Base-by-base conservation (phyloP, 2,329 filamentous ascomycete species). In the Thielaviopsis cerberus region DNA sequence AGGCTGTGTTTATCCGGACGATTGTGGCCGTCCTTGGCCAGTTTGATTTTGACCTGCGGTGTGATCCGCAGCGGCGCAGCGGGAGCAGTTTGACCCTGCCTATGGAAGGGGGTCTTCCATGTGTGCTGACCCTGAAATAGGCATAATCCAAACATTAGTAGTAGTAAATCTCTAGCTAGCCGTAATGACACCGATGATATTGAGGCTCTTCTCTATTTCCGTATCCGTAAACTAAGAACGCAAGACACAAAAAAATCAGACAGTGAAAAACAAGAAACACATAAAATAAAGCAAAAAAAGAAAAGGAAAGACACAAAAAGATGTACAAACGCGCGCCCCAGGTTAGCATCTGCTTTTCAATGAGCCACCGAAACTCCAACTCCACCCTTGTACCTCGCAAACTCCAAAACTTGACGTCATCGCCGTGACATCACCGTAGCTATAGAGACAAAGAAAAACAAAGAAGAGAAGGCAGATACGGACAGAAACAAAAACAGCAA, bases 21-120 rank as follows among this genome's bases (percentile, higher is more conserved):
- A 71, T 83, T 63, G 73, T 76, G 3, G 71, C 69, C 1, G 64
- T 82, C 60, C 66, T 74, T 3, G 66, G 68, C 45, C 62, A 66
- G 2, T 83, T 82, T 63, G 74, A 80, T 6, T 77, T 82, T 55
- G 65, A 64, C 60, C 67, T 57, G 7, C 41, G 48, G 24, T 57
- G 55, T 55, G 24, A 69, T 17, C 70, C 70, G 4, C 74, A 70
- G 60, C 66, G 71, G 34, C 68, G 71, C 22, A 67, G 63, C 41
- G 73, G 79, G 63, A 73, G 78, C 54, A 82, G 80, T 62, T 68
- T 84, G 54, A 84, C 81, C 3, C 64, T 84, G 62, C 81, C 81
- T 0, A 83, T 83, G 80, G 71, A 80, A 57, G 79, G 73, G 1
- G 81, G 81, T 0, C 65, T 84, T 61, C 79, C 78, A 4, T 73